A percentile compares a stretch with the other conserved stretches of the same genome.
These are phyloP conservation scores for Scytalidium lignicola DNA, from an alignment of 2,329 filamentous ascomycete species.

Conservation along the genomic window DNA sequence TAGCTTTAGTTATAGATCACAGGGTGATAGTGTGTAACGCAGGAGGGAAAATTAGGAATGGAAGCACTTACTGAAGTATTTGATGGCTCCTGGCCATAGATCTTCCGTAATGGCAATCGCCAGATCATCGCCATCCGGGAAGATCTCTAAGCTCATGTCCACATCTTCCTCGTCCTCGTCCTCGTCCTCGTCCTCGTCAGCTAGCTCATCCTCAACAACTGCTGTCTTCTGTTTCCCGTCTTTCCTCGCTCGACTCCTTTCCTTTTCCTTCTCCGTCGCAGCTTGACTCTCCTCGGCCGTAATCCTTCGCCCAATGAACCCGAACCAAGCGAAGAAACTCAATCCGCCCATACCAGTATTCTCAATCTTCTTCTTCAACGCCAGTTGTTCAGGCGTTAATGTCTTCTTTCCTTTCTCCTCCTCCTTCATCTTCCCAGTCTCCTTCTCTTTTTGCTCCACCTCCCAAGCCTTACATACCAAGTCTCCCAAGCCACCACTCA, in stretches of 20 bases:
- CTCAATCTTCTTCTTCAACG: conserved; percentile 49
- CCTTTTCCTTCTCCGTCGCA: conserved; percentile 55
- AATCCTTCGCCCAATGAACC: conserved; percentile 66
- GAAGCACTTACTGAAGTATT: conserved; percentile 74
- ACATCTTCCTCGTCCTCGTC: conserved; percentile 51
- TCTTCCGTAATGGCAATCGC: conserved; percentile 80
- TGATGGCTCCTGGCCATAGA: conserved; percentile 80
- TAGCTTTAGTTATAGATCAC: conserved; percentile 23
- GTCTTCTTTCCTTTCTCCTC: conserved; percentile 27
- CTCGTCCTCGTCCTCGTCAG: conserved; percentile 31
- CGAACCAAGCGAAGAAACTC: conserved; percentile 90
- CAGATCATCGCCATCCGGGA: conserved; percentile 79
- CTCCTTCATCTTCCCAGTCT: conserved; percentile 29
- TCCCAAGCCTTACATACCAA: conserved; percentile 66
- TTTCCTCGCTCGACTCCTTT: conserved; percentile 43
- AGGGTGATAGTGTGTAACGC: neutral
- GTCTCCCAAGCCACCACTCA: conserved; percentile 74
- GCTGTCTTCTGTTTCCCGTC: conserved; percentile 29
- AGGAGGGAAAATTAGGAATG: conserved; percentile 1
- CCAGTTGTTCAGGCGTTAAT: conserved; percentile 42
- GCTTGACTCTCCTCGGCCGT: conserved; percentile 65
- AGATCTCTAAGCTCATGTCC: conserved; percentile 71
- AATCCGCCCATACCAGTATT: conserved; percentile 56
- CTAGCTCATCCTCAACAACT: conserved; percentile 36
- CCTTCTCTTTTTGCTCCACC: conserved; percentile 45